Conservation (phyloP, 306 rosid species). For the Castanopsis chinensis region DNA sequence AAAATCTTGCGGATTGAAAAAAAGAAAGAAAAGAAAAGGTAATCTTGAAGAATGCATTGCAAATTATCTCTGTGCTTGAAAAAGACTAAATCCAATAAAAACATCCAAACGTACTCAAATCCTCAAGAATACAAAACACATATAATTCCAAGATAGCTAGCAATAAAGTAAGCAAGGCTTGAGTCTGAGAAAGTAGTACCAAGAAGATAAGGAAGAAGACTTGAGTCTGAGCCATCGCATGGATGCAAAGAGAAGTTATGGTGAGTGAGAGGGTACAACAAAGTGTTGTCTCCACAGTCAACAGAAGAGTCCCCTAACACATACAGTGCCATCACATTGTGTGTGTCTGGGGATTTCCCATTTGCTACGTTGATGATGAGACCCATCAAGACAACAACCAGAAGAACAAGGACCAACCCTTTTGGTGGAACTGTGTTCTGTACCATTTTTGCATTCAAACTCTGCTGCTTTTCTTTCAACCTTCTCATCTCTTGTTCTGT, state of each 20-base stretch:
- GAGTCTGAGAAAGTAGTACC: constrained; percentile 38
- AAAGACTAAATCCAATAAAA: too few species aligned
- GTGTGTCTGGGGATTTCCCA: constrained; percentile 16
- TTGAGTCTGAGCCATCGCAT: constrained; percentile 51
- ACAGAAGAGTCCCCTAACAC: constrained; percentile 86
- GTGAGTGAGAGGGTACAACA: constrained; percentile 69
- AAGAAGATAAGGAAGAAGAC: constrained; percentile 78
- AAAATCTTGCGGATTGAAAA: too few species aligned
- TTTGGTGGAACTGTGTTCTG: background rate
- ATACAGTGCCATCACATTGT: constrained; percentile 45
- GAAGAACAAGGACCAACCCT: constrained; percentile 13
- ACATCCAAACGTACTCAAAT: too few species aligned
- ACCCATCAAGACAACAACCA: constrained; percentile 24
- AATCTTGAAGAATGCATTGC: too few species aligned
- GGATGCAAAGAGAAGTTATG: constrained; percentile 63
- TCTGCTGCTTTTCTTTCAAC: background rate
- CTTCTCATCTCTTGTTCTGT: background rate
- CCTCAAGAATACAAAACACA: background rate
- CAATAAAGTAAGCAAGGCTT: background rate
- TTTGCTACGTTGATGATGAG: constrained; percentile 16
- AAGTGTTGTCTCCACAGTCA: constrained; percentile 75
- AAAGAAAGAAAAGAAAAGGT: too few species aligned
- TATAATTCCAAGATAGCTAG: background rate
- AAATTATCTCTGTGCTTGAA: too few species aligned
- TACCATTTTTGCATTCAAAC: background rate